Percentiles rank a stretch among this genome's conserved stretches.
Evolutionary conservation across 441 rosid genomes (phyloP).

Genomic region (Populus hybrid): DNA sequence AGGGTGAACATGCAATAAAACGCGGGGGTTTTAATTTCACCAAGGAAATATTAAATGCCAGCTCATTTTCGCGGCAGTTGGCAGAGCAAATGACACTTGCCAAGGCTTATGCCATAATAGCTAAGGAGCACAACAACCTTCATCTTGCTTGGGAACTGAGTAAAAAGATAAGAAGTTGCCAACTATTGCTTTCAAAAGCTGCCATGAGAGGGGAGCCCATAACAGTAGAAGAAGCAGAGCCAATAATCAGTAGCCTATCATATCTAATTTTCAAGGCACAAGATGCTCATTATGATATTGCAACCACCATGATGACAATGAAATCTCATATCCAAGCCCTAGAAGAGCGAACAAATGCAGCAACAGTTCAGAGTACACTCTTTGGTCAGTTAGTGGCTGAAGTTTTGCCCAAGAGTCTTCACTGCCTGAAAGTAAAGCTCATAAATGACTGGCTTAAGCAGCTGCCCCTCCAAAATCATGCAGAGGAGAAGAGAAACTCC

Average conservation of each 20-base stretch:
- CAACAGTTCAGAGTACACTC: conserved; percentile 66
- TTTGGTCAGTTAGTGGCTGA: conserved; percentile 82
- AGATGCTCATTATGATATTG: conserved; percentile 87
- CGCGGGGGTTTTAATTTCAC: conserved; percentile 55
- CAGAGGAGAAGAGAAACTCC: conserved; percentile 65
- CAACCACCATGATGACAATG: conserved; percentile 84
- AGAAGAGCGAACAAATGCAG: conserved; percentile 92
- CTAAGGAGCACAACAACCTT: conserved; percentile 89
- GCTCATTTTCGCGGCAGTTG: conserved; percentile 78
- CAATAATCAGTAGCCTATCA: conserved; percentile 64
- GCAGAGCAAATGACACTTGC: conserved; percentile 92
- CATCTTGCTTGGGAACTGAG: conserved; percentile 91
- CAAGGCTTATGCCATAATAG: conserved; percentile 91
- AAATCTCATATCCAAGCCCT: conserved; percentile 93
- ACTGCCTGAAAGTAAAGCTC: conserved; percentile 73
- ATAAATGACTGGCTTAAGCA: conserved; percentile 64
- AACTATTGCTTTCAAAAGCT: conserved; percentile 83
- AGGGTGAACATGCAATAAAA: conserved; percentile 53
- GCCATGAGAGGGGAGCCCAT: conserved; percentile 80
- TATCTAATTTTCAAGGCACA: conserved; percentile 79
- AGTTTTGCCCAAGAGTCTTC: conserved; percentile 71
- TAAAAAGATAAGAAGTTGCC: conserved; percentile 74
- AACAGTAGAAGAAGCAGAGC: conserved; percentile 66
- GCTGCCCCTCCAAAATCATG: conserved; percentile 48
- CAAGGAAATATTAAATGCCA: conserved; percentile 63